Evolutionary conservation across 257 asterid species (phyloP), one percentile per base, ranked within the genome.

Genomic region (Rubia yunnanensis): DNA sequence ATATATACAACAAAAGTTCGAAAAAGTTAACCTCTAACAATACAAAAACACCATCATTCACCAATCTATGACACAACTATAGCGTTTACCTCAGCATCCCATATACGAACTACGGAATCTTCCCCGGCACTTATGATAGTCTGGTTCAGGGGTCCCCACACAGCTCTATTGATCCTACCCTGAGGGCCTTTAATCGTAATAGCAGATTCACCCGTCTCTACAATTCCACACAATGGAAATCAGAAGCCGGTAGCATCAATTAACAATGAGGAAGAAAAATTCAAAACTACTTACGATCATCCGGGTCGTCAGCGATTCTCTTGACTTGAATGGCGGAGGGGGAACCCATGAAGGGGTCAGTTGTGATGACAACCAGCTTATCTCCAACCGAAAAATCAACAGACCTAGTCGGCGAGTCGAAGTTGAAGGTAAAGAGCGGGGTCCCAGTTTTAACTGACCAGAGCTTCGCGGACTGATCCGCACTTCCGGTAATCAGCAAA

Each of bases 141-240:
- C 68, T 34, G 74, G 82, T 92, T 92, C 72, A 92, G 76, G 70
- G 97, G 97, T 50, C 99, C 99, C 99, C 99, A 92, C 54, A 87
- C 87, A 77, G 96, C 99, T 75, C 99, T 80, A 72, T 87, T 89
- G 62, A 92, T 87, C 80, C 99, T 84, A 81, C 96, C 96, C 49
- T 75, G 81, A 26, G 91, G 89, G 34, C 99, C 99, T 80, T 84
- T 87, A 11, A 92, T 66, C 31, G 63, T 26, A 31, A 83, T 88
- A 56, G 77, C 76, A 17, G 99, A 89, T 44, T 92, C 96, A 54
- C 83, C 78, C 24, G 71, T 67, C 80, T 92, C 96, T 92, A 87
- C 71, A 64, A 73, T 53, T 34, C 23, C 49, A 65, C 20, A 44
- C 14, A 15, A 44, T 15, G 8, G 35, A 26, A 22, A 11, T 23